Percentiles rank a stretch among this genome's conserved stretches.
These are phyloP conservation scores for Vishniacozyma victoriae DNA, from an alignment of 768 basidiomycete genomes.

Conservation along the genomic window DNA sequence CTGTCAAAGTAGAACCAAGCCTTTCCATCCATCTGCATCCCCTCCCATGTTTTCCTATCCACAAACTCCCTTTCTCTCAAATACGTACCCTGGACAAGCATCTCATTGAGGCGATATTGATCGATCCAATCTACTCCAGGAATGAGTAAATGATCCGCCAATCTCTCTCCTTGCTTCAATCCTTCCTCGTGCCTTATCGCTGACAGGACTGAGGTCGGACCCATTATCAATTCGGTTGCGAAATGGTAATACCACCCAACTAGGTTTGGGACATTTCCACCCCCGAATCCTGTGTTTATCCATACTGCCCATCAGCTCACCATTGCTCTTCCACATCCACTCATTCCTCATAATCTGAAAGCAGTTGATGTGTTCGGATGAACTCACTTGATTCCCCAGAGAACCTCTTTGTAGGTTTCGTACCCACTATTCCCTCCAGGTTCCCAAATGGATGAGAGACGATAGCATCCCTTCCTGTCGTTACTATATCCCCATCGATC, in stretches of 20 bases:
- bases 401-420: neutral
- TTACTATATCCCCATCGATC: neutral
- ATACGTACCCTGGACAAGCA: neutral
- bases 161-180: neutral
- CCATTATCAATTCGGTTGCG: slow-evolving; percentile 5
- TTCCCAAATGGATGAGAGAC: neutral
- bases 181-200: neutral
- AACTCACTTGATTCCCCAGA: neutral
- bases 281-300: too few species aligned
- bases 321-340: slow-evolving; percentile 3
- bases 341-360: neutral
- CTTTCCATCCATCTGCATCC: neutral
- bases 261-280: too few species aligned
- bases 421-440: neutral
- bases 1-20: slow-evolving; percentile 4
- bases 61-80: slow-evolving; percentile 2
- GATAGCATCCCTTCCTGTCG: too few species aligned
- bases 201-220: slow-evolving; percentile 1
- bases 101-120: neutral
- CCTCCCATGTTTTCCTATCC: slow-evolving; percentile 1
- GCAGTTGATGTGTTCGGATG: neutral
- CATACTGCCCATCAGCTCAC: slow-evolving; percentile 5
- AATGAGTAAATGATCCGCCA: neutral
- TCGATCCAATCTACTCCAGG: neutral
- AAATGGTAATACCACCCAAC: slow-evolving; percentile 12